Conservation (phyloP, 139 green algal genomes). For the Micractinium conductrix region DNA sequence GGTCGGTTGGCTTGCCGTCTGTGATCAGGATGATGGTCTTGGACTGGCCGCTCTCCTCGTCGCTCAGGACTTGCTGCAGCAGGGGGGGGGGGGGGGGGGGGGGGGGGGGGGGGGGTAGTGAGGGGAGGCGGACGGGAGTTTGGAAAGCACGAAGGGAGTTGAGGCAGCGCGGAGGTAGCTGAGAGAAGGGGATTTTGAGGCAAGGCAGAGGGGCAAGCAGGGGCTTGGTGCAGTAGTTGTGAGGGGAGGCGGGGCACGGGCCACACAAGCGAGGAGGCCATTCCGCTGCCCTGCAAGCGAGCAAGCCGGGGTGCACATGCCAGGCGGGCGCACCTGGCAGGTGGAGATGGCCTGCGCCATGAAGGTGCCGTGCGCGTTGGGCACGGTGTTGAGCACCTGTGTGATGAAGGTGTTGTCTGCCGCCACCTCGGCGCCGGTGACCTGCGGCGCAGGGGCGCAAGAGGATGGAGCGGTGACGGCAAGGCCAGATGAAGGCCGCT, state of each 20-base stretch:
- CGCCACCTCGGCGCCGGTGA: slow-evolving; percentile 8
- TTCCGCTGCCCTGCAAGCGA: background rate
- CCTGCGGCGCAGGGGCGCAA: background rate
- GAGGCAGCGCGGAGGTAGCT: background rate
- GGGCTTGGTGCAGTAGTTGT: background rate
- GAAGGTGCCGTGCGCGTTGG: slow-evolving; percentile 22
- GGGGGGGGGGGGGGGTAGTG: too few relatives aligned
- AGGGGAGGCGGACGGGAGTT: too few relatives aligned
- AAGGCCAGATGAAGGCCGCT: background rate
- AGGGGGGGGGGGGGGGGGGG: too few relatives aligned
- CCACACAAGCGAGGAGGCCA: background rate
- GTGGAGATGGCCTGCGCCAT: slow-evolving; percentile 17
- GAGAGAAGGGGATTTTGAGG: background rate
- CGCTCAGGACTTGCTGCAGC: background rate
- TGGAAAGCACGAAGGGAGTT: too few relatives aligned
- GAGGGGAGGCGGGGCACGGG: too few relatives aligned
- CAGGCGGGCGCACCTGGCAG: slow-evolving; percentile 13
- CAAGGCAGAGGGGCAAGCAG: too few relatives aligned
- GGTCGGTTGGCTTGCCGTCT: slow-evolving; percentile 19
- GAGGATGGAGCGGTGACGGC: background rate
- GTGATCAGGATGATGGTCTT: slow-evolving; percentile 18
- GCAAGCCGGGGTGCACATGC: background rate
- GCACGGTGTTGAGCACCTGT: background rate
- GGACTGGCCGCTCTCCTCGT: background rate
- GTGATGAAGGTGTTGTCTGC: background rate